Evolutionary conservation across 345 rosid species (phyloP), one percentile per base, ranked within the genome.

Genomic region (Sonneratia caseolaris): DNA sequence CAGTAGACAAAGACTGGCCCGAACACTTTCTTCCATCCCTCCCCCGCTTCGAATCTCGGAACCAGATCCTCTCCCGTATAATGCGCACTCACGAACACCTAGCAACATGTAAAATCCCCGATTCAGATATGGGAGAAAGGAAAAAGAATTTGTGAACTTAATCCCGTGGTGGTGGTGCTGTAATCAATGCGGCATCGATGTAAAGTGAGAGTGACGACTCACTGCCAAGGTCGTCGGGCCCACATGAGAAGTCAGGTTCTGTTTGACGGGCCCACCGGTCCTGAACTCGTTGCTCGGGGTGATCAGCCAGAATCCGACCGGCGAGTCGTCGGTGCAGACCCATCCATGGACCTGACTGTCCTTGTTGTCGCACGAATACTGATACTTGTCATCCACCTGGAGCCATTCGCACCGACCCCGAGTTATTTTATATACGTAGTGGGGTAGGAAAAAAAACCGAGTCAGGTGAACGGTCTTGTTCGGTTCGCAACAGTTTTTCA

Each of bases 341-440:
- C 98, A 93, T 9, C 98, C 98, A 68, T 93, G 98, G 38, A 91
- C 91, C 48, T 66, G 68, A 37, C 81, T 84, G 71, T 91, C 90
- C 79, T 84, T 85, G 82, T 88, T 87, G 36, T 91, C 90, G 21
- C 91, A 82, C 0, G 96, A 91, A 68, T 93, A 91, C 74, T 91
- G 94, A 76, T 93, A 93, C 72, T 91, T 93, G 78, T 91, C 98
- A 71, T 93, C 98, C 72, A 93, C 98, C 96, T 88, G 72, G 32
- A 27, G 32, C 32, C 32, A 27, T 27, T 27, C 32, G 1, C 32
- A 1, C 32, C 32, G 32, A 27, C 32, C 0, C 32, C 0, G 32
- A 27, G 32, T 27, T 27, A 27, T 27, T 27, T 27, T 27, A 27
- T 27, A 27, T 27, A 1, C 1, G 32, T 27, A 27, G 32, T 27